Evolutionary conservation across 1,284 basidiomycete genomes (phyloP), one percentile per base, ranked within the genome.

Genomic region (Ceratobasidium papillatum): DNA sequence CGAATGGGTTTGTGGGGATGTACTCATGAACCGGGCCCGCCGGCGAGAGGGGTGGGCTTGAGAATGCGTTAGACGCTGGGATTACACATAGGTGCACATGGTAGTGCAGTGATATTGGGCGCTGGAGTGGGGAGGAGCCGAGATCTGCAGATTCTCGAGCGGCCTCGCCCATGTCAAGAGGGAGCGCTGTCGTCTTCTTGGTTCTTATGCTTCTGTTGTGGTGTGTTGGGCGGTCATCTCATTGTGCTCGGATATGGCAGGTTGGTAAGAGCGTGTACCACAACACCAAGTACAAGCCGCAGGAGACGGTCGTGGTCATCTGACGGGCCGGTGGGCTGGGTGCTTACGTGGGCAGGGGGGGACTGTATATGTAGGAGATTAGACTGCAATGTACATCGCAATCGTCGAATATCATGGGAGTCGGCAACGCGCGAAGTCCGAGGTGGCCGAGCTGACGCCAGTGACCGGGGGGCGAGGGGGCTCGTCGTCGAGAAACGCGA

Each of bases 251-350:
- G 61, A 61, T 64, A 36, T 45, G 76, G 52, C 81, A 93, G 92
- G 86, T 86, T 71, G 93, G 93, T 63, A 90, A 94, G 86, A 91
- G 90, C 81, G 90, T 94, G 25, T 98, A 98, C 88, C 89, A 94
- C 87, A 91, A 91, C 77, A 86, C 90, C 76, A 88, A 90, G 80
- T 95, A 95, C 85, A 89, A 88, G 77, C 87, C 91, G 36, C 86
- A 86, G 77, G 88, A 90, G 73, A 84, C 82, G 74, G 86, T 90
- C 79, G 86, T 90, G 76, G 84, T 90, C 51, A 61, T 72, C 58
- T 72, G 69, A 72, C 14, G 36, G 9, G 30, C 64, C 45, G 51
- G 34, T 7, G 30, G 49, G 47, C 64, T 38, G 64, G 63, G 45
- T 30, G 51, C 56, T 59, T 22, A 38, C 32, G 14, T 59, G 34